Base-by-base conservation (phyloP, 768 basidiomycete genomes). In the Leccinum pellstonianum region DNA sequence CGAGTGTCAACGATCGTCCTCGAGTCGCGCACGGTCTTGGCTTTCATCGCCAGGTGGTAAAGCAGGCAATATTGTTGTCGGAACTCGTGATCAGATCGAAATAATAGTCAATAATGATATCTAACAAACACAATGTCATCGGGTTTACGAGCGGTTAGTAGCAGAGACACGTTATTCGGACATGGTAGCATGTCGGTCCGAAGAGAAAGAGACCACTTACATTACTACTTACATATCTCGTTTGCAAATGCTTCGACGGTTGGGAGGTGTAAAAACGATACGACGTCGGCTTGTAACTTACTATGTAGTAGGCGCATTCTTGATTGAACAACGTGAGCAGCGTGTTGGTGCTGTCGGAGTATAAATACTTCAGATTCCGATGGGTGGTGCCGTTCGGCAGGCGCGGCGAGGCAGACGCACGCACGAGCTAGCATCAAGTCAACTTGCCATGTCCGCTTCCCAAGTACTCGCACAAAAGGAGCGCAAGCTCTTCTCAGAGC, bases 71-170 rank as follows among this genome's bases (percentile, higher is more conserved):
- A 29, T 9, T 8, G 64, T 93, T 98, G 43, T 98, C 93, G n/a
- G 82, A 71, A 17, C 82, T 85, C 21, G 83, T 86, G 23, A 98
- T 76, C 56, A 86, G 80, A 52, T 91, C 88, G 14, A 98, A 79
- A 71, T 91, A 98, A 67, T 95, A 90, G 25, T 91, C 85, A 57
- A 98, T 80, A n/a, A n/a, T n/a, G n/a, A 73, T 97, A 96, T 75
- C 95, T 97, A 10, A 19, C 43, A 46, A 23, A 9, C 31, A 21
- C 12, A 5, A 63, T 3, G 47, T 35, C 47, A 52, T n/a, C 10
- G 43, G n/a, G 75, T 73, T 88, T 87, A 33, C 85, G 81, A 3
- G 76, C 70, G 49, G 83, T 80, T n/a, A 95, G 73, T n/a, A 95
- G 73, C 25, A 91, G 76, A 11, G 78, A 69, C 10, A 89, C 73